Percentiles rank a stretch among this genome's conserved stretches.
These are phyloP conservation scores for Paracamarosporium sp. DNA, from an alignment of 2,329 filamentous ascomycete species.

Conservation along the genomic window DNA sequence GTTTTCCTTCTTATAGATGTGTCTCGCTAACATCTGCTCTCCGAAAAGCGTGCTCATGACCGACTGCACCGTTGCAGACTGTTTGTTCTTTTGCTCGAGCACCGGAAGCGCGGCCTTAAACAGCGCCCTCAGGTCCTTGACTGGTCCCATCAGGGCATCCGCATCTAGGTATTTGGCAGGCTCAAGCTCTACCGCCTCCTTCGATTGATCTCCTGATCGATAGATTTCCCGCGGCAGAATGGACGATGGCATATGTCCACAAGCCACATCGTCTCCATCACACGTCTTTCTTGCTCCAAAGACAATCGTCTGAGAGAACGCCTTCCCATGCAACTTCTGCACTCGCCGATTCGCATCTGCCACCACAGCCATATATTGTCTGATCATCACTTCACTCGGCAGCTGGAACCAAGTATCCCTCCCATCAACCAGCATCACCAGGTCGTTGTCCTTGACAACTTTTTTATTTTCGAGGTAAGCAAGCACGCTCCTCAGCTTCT, in stretches of 20 bases:
- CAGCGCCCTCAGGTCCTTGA: constrained; percentile 55
- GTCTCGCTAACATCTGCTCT: constrained; percentile 60
- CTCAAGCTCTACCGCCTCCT: constrained; percentile 29
- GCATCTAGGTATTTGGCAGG: constrained; percentile 56
- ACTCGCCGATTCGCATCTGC: constrained; percentile 62
- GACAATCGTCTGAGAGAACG: constrained; percentile 59
- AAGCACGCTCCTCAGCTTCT: constrained; percentile 54
- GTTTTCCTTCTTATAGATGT: constrained; percentile 42
- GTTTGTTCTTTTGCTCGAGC: constrained; percentile 40
- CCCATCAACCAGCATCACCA: constrained; percentile 69
- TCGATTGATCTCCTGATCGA: constrained; percentile 48
- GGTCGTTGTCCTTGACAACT: constrained; percentile 62
- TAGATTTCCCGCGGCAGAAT: constrained; percentile 58
- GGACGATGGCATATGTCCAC: constrained; percentile 60
- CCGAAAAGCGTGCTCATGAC: constrained; percentile 61
- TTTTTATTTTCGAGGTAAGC: constrained; percentile 57
- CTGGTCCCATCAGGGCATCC: constrained; percentile 59
- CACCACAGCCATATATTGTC: constrained; percentile 65
- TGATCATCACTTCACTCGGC: constrained; percentile 67
- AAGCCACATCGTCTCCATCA: constrained; percentile 57
- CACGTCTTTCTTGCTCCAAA: constrained; percentile 64
- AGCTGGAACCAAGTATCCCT: constrained; percentile 71
- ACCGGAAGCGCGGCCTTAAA: constrained; percentile 52
- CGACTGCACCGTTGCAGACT: constrained; percentile 48
- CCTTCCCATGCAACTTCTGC: constrained; percentile 56